Conservation (phyloP, 2,329 filamentous ascomycete genomes). For the Xylaria sp. region DNA sequence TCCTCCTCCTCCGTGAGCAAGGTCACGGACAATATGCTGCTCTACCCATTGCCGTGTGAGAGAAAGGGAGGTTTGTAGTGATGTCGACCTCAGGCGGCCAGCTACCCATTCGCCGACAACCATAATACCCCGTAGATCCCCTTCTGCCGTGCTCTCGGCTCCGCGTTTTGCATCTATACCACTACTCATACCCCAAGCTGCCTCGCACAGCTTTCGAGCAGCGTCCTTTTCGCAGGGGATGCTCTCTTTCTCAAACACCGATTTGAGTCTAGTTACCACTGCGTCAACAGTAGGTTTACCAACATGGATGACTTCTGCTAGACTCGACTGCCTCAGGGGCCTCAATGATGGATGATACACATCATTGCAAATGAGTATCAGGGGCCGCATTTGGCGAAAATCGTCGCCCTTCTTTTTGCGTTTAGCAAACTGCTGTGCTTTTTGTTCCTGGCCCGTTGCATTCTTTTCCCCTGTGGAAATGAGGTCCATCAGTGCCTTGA, state of each 20-base stretch:
- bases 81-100: conserved; percentile 69
- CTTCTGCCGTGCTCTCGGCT: conserved; percentile 74
- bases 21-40: conserved; percentile 73
- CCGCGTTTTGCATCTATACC: conserved; percentile 76
- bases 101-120: conserved; percentile 91
- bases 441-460: conserved; percentile 51
- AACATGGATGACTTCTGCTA: conserved; percentile 92
- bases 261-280: conserved; percentile 82
- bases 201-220: conserved; percentile 84
- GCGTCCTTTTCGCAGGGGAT: conserved; percentile 91
- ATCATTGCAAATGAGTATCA: conserved; percentile 97
- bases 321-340: conserved; percentile 82
- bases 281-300: conserved; percentile 89
- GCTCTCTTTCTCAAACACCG: conserved; percentile 88
- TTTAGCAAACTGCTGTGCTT: conserved; percentile 51
- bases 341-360: conserved; percentile 91
- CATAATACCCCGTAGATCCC: conserved; percentile 84
- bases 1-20: conserved; percentile 76
- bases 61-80: conserved; percentile 55
- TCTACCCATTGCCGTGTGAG: conserved; percentile 84
- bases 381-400: conserved; percentile 85
- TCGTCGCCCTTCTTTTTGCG: conserved; percentile 83
- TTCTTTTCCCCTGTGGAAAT: conserved; percentile 90
- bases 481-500: conserved; percentile 93
- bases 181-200: conserved; percentile 81